phyloP scores from a whole-genome alignment of 208 protist species.

The Zelonia costaricensis region DNA sequence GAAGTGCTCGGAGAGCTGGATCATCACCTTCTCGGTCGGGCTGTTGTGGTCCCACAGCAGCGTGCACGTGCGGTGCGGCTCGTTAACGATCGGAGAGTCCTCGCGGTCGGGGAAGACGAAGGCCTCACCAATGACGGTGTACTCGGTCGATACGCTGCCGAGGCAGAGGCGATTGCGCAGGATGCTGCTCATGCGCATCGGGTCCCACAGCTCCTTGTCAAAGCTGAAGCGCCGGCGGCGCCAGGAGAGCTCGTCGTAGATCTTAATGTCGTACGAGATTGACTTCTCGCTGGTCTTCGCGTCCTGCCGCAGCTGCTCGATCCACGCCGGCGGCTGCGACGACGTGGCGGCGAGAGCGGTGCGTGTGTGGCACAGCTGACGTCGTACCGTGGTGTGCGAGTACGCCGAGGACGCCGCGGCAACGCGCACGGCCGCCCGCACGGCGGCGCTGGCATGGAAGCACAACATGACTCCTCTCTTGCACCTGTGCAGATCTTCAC shows the following conservation, averaged over 20 bases:
- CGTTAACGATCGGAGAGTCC: conserved; percentile 91
- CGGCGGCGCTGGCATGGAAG: neutral
- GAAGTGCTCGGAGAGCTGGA: conserved; percentile 89
- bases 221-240: conserved; percentile 72
- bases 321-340: conserved; percentile 51
- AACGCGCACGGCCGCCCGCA: neutral
- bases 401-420: neutral
- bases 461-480: too few species aligned
- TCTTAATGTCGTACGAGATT: conserved; percentile 88
- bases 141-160: conserved; percentile 78
- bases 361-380: neutral
- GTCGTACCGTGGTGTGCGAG: neutral
- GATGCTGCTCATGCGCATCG: conserved; percentile 80
- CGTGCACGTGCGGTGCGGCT: conserved; percentile 71
- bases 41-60: conserved; percentile 92
- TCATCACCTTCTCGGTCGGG: conserved; percentile 87
- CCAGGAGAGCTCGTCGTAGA: conserved; percentile 88
- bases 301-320: conserved; percentile 66
- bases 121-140: conserved; percentile 92
- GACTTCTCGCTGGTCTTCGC: conserved; percentile 70
- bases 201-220: conserved; percentile 85
- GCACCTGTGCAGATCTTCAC: too few species aligned
- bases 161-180: conserved; percentile 78
- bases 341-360: neutral
- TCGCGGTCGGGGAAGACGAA: conserved; percentile 89